These are phyloP conservation scores for Candida pseudocylindracea DNA, from an alignment of 1,139 yeast species.

Conservation along the genomic window DNA sequence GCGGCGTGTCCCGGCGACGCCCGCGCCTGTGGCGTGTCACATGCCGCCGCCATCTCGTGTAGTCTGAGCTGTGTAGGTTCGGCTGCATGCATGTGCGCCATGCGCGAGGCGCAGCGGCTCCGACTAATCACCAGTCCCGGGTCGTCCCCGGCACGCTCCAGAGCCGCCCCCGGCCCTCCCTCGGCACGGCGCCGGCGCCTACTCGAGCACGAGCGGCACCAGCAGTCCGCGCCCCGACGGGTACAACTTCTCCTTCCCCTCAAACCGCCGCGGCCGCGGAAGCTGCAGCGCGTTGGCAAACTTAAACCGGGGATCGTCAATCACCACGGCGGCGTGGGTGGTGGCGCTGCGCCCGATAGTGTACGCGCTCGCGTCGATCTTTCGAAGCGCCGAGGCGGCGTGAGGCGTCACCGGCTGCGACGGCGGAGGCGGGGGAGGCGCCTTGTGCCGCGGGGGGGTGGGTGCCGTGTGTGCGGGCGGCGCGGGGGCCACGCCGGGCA, in stretches of 20 bases:
- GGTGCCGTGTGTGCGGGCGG: slow-evolving; percentile 2
- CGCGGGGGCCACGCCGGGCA: slow-evolving; percentile 1
- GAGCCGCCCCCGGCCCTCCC: too few relatives aligned
- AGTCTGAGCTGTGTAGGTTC: too few relatives aligned
- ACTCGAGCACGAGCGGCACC: slow-evolving; percentile 51
- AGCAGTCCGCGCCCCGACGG: slow-evolving; percentile 95
- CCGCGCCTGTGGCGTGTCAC: too few relatives aligned
- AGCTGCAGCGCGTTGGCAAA: slow-evolving; percentile 47
- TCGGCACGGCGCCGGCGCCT: too few relatives aligned
- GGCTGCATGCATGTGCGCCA: too few relatives aligned
- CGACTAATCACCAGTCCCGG: neutral
- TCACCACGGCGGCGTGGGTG: slow-evolving; percentile 5
- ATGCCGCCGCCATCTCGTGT: too few relatives aligned
- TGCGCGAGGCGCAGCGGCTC: too few relatives aligned
- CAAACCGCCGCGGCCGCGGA: slow-evolving; percentile 69
- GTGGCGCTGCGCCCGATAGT: slow-evolving; percentile 16
- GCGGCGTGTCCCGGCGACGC: too few relatives aligned
- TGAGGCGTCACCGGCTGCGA: slow-evolving; percentile 18
- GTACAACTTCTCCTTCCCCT: slow-evolving; percentile 42
- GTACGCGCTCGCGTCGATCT: slow-evolving; percentile 34
- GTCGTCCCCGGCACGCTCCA: too few relatives aligned
- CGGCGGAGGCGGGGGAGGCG: slow-evolving; percentile 18
- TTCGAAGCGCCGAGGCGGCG: slow-evolving; percentile 25
- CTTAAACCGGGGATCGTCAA: slow-evolving; percentile 58
- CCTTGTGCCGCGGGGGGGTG: slow-evolving; percentile 5